phyloP scores from a whole-genome alignment of 305 asterid genomes.

The Rubia peregrina region DNA sequence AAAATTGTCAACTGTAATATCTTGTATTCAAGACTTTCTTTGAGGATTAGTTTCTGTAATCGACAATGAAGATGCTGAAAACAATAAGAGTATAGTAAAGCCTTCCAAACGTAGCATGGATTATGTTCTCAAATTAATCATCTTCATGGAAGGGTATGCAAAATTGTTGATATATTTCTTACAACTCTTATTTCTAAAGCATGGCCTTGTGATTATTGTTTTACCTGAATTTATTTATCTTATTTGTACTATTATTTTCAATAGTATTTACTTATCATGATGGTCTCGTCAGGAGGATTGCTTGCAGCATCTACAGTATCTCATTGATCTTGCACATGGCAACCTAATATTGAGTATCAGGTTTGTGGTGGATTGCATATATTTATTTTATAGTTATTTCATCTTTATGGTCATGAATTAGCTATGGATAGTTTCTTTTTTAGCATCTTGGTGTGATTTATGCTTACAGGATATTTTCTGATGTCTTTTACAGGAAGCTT shows the following conservation, averaged over 20 bases:
- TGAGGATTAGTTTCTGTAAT: slow-evolving; percentile 59
- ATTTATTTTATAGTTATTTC: not conserved
- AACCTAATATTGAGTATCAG: slow-evolving; percentile 78
- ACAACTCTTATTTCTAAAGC: slow-evolving; percentile 48
- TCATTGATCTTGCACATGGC: slow-evolving; percentile 76
- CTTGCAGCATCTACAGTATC: slow-evolving; percentile 69
- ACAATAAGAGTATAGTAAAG: slow-evolving; percentile 26
- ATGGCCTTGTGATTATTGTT: slow-evolving; percentile 20
- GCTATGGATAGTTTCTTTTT: not conserved
- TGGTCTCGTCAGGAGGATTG: slow-evolving; percentile 71
- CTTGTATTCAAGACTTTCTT: slow-evolving; percentile 68
- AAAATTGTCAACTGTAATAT: slow-evolving; percentile 42
- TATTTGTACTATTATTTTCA: not conserved
- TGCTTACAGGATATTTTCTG: not conserved
- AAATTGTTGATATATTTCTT: slow-evolving; percentile 31
- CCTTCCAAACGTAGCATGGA: slow-evolving; percentile 34
- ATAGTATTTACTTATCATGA: slow-evolving; percentile 12
- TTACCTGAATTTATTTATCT: slow-evolving; percentile 13
- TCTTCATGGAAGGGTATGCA: slow-evolving; percentile 40
- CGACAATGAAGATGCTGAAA: slow-evolving; percentile 26
- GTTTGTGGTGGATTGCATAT: slow-evolving; percentile 28
- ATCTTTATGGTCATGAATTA: slow-evolving; percentile 1
- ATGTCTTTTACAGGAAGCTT: slow-evolving; percentile 58
- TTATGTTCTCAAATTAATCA: slow-evolving; percentile 33
- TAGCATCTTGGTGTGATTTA: not conserved